Percentiles rank a stretch among this genome's conserved stretches.
Evolutionary conservation across 2,329 filamentous ascomycete genomes (phyloP).

Genomic region (Clonostachys rhizophaga): DNA sequence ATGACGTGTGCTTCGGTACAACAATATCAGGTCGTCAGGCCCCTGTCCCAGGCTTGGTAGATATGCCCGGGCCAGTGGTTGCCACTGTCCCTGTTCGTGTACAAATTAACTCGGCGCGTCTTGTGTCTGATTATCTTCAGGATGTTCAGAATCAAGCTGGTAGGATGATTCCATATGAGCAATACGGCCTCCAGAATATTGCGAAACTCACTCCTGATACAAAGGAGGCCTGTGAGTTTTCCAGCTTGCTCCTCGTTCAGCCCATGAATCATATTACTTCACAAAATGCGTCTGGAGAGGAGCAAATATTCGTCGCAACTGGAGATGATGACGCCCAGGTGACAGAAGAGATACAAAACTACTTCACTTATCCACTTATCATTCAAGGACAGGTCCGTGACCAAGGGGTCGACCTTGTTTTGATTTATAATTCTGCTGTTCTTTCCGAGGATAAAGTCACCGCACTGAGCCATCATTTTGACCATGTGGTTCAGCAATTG

Average conservation of each 20-base stretch:
- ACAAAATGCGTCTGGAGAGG: not conserved
- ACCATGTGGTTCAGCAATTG: slow-evolving; percentile 2
- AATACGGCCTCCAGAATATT: slow-evolving; percentile 8
- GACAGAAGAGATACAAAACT: slow-evolving; percentile 3
- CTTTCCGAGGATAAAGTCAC: not conserved
- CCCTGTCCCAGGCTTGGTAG: slow-evolving; percentile 8
- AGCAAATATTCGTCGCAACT: not conserved
- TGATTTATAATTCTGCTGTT: not conserved
- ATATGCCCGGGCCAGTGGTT: slow-evolving; percentile 13
- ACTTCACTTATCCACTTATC: slow-evolving; percentile 5
- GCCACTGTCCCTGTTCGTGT: slow-evolving; percentile 13
- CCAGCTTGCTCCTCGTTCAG: not conserved
- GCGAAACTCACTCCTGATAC: not conserved
- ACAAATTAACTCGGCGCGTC: slow-evolving; percentile 14
- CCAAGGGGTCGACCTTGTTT: not conserved
- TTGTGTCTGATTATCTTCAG: slow-evolving; percentile 29
- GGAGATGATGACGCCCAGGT: not conserved
- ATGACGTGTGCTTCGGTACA: slow-evolving; percentile 12
- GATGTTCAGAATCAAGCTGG: not conserved
- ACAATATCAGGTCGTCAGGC: slow-evolving; percentile 11
- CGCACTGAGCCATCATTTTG: slow-evolving; percentile 3
- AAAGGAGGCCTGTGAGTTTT: not conserved
- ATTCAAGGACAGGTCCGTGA: not conserved
- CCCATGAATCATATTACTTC: not conserved
- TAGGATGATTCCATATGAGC: slow-evolving; percentile 6